Evolutionary conservation across 495 filamentous ascomycete species (phyloP).

Genomic region (Talaromyces trachyspermus): DNA sequence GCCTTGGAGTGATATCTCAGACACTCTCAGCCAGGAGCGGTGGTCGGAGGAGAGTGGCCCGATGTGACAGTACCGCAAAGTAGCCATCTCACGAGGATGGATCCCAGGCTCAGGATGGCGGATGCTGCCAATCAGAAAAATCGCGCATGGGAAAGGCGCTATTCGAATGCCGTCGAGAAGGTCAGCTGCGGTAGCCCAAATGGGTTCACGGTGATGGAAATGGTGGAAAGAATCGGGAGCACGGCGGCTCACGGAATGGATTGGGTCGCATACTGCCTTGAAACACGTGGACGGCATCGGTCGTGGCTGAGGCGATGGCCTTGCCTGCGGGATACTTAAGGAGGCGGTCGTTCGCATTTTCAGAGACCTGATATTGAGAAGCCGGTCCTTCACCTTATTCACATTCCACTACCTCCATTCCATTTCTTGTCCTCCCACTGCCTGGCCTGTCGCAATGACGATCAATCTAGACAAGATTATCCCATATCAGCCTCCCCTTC

Average conservation of each 20-base stretch:
- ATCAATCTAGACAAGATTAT: not conserved
- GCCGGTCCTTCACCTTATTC: not conserved
- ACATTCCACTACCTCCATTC: not conserved
- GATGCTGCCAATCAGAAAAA: not conserved
- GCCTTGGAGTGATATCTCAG: not conserved
- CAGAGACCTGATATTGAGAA: too few relatives aligned
- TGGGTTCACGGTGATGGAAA: too few relatives aligned
- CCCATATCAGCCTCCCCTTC: not conserved
- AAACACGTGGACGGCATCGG: too few relatives aligned
- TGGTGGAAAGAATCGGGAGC: too few relatives aligned
- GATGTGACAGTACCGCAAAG: not conserved
- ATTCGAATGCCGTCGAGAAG: not conserved
- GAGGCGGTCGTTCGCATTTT: not conserved
- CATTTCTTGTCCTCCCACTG: too few relatives aligned
- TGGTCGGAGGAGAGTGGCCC: not conserved
- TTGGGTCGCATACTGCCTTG: too few relatives aligned
- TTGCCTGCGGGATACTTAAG: too few relatives aligned
- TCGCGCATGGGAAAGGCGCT: not conserved
- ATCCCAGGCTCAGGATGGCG: not conserved
- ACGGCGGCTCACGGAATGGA: too few relatives aligned
- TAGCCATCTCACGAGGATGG: not conserved
- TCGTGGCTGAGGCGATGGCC: too few relatives aligned
- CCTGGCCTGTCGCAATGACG: too few relatives aligned
- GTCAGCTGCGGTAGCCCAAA: not conserved
- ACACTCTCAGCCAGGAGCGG: not conserved